Evolutionary conservation across 2,329 filamentous ascomycete species (phyloP).

Genomic region (Elsinoe australis): DNA sequence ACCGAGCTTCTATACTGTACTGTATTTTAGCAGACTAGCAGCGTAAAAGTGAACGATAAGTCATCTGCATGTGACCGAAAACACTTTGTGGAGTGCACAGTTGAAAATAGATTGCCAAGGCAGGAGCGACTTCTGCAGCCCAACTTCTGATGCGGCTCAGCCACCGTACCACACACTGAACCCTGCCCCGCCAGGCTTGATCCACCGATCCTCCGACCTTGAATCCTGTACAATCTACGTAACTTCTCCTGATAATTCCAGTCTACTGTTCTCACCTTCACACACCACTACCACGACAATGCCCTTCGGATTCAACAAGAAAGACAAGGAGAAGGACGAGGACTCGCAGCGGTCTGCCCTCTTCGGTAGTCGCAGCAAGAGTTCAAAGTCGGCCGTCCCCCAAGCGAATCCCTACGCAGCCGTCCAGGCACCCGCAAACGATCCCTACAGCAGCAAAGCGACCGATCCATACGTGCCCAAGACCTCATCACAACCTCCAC

Average conservation of each 20-base stretch:
- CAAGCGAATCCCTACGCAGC: conserved; percentile 51
- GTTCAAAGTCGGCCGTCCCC: conserved; percentile 43
- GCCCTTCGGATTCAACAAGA: conserved; percentile 43
- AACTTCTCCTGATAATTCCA: background rate
- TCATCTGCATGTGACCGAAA: no score
- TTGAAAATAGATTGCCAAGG: background rate
- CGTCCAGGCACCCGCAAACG: conserved; percentile 36
- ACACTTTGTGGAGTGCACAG: no score
- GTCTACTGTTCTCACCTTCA: background rate
- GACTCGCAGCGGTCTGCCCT: conserved; percentile 50
- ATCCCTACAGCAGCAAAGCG: conserved; percentile 45
- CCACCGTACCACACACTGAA: background rate
- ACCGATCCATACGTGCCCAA: conserved; percentile 30
- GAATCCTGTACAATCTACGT: conserved; percentile 8
- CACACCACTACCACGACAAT: conserved; percentile 34
- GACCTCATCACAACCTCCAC: conserved; percentile 25
- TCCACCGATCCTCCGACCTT: conserved; percentile 3
- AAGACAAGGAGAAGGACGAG: conserved; percentile 45
- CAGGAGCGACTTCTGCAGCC: background rate
- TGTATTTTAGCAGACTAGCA: no score
- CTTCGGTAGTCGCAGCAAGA: conserved; percentile 50
- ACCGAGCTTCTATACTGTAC: no score
- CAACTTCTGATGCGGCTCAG: background rate
- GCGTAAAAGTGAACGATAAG: no score
- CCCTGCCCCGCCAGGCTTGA: conserved; percentile 1